phyloP scores from a whole-genome alignment of 73 alveolate species.

The Uronychia binucleata region DNA sequence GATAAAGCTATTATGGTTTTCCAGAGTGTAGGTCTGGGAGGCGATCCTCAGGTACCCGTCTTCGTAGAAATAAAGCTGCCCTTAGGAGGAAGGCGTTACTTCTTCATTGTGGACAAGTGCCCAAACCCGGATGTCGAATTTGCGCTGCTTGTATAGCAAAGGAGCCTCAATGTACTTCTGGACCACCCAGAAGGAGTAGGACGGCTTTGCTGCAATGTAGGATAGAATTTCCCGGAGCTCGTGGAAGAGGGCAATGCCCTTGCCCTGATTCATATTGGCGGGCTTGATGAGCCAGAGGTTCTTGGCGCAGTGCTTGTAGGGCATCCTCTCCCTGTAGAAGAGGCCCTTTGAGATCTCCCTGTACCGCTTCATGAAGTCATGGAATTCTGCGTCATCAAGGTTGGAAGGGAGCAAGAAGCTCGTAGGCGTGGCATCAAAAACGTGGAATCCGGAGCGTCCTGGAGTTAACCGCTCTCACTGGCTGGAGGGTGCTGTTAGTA shows the following conservation, averaged over 20 bases:
- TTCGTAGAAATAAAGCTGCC: constrained; percentile 62
- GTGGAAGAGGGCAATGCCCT: constrained; percentile 90
- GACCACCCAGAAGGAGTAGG: constrained; percentile 71
- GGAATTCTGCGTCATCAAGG: constrained; percentile 30
- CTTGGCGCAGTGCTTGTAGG: constrained; percentile 80
- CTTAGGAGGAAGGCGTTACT: no score
- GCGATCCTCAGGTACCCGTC: constrained; percentile 86
- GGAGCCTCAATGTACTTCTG: constrained; percentile 94
- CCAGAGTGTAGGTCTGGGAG: constrained; percentile 67
- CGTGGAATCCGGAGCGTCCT: constrained; percentile 38
- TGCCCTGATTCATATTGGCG: constrained; percentile 89
- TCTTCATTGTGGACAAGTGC: no score
- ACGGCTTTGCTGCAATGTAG: constrained; percentile 51
- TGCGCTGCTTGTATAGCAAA: constrained; percentile 84
- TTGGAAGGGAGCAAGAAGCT: constrained; percentile 53
- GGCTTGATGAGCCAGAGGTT: constrained; percentile 91
- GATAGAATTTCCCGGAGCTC: constrained; percentile 76
- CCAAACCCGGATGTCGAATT: constrained; percentile 95
- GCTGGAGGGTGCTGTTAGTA: constrained; percentile 52
- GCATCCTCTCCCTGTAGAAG: constrained; percentile 58
- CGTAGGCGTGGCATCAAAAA: constrained; percentile 72
- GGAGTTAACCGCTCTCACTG: no score
- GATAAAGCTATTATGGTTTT: constrained; percentile 61
- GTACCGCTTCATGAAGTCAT: constrained; percentile 40
- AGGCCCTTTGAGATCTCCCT: constrained; percentile 63